Evolutionary conservation across 371 early-diverging fungal genomes (phyloP).

Genomic region (Batkoa obscura): DNA sequence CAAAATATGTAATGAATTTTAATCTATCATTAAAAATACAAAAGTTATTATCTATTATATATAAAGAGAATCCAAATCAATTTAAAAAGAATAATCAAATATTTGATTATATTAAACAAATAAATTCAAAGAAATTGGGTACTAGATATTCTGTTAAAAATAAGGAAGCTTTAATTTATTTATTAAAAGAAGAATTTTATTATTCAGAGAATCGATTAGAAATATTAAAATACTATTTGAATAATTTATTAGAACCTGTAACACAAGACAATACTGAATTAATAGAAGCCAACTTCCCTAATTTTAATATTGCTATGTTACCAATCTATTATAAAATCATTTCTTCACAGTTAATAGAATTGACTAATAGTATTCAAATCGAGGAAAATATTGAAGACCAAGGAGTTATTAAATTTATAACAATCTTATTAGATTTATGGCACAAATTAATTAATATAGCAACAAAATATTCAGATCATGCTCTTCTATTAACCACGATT

Average conservation of each 20-base stretch:
- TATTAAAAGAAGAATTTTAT: background rate
- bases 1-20: no score
- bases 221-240: background rate
- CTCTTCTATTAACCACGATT: constrained; percentile 24
- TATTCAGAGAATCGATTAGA: background rate
- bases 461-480: constrained; percentile 6
- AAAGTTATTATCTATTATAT: no score
- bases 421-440: constrained; percentile 25
- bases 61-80: no score
- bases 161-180: background rate
- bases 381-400: constrained; percentile 16
- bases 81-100: no score
- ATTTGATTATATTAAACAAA: no score
- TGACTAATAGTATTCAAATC: constrained; percentile 16
- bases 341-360: constrained; percentile 23
- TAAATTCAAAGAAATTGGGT: background rate
- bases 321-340: constrained; percentile 34
- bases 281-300: background rate
- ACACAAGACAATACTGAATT: background rate
- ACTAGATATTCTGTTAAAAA: background rate
- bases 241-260: background rate
- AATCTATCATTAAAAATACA: no score
- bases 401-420: constrained; percentile 15
- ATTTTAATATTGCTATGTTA: constrained; percentile 16
- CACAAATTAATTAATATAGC: constrained; percentile 13